Evolutionary conservation across 768 basidiomycete species (phyloP), one percentile per base, ranked within the genome.

Genomic region (Agaricus sinodeliciosus): DNA sequence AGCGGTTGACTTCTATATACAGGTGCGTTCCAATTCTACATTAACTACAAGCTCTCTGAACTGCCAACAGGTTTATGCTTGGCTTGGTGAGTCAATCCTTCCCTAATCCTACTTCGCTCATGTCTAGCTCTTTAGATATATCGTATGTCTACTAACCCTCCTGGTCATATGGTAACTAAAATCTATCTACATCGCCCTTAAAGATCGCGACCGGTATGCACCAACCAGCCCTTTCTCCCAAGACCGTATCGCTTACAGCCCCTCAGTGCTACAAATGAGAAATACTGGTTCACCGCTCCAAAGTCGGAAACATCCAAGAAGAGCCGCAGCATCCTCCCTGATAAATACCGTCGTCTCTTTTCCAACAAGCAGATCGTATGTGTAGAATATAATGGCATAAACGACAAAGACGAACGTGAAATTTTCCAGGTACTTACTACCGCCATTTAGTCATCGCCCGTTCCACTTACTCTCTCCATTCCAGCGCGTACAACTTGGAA

Each of bases 321-420:
- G 34, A 55, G 54, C 15, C 58, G 55, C 6, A 61, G 59, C 22
- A 48, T 77, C 1, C 69, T 88, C 0, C 84, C 84, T 0, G 74
- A 75, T 0, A 76, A 72, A 48, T 83, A 81, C 59, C 74, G 69
- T 50, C 79, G 75, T 12, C 36, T 81, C 1, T 90, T 90, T 57
- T 69, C 77, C 15, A 84, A 81, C 59, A 90, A 90, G 64, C 85
- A 87, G 56, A 76, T 92, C 16, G 83, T 87, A 1, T 91, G 89
- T 58, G 79, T 89, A n/a, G 89, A 91, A 62, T 91, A 85, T 57
- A 70, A 75, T 52, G 79, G 81, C 40, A 70, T 87, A 7, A 67
- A 69, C 0, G 81, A 81, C 47, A 59, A 65, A 3, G 76, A 80
- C 26, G 84, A 87, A 58, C 72, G 85, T 18, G 84, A 86, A 57